These are phyloP conservation scores for Globisporangium sylvaticum DNA, from an alignment of 352 stramenopile species.

Conservation along the genomic window DNA sequence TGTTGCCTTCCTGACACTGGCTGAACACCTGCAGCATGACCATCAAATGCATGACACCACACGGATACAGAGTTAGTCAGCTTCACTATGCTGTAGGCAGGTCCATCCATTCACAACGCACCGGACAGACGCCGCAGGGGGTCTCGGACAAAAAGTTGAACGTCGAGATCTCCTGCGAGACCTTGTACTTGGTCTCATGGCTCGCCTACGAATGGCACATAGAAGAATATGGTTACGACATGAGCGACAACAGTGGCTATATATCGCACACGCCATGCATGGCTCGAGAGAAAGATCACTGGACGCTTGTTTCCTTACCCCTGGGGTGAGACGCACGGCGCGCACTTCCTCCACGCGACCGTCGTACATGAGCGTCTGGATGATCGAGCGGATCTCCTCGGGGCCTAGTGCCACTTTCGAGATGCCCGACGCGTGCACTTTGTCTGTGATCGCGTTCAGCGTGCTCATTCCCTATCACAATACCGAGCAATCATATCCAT, in stretches of 20 bases:
- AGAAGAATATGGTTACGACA: background rate
- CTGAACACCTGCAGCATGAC: conserved; percentile 64
- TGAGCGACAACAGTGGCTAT: background rate
- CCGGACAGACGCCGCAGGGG: conserved; percentile 86
- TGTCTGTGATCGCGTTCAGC: conserved; percentile 86
- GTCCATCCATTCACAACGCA: conserved; percentile 24
- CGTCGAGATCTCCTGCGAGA: conserved; percentile 81
- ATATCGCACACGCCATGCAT: conserved; percentile 1
- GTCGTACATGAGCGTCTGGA: conserved; percentile 92
- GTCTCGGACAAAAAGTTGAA: conserved; percentile 89
- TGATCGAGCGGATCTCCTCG: conserved; percentile 90
- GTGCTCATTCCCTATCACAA: conserved; percentile 68
- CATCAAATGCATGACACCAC: conserved; percentile 8
- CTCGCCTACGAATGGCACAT: conserved; percentile 31
- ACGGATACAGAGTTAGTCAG: background rate
- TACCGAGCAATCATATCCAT: background rate
- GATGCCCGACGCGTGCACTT: conserved; percentile 87
- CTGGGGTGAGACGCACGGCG: conserved; percentile 68
- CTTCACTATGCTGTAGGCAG: background rate
- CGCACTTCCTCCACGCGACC: conserved; percentile 88
- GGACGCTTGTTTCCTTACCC: conserved; percentile 32
- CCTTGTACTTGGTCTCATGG: conserved; percentile 86
- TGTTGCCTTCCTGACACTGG: conserved; percentile 88
- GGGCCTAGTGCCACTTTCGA: conserved; percentile 88
- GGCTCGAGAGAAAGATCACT: background rate